A percentile compares a stretch with the other conserved stretches of the same genome.
These are phyloP conservation scores for Boletus edulis DNA, from an alignment of 768 basidiomycete genomes.

Conservation along the genomic window DNA sequence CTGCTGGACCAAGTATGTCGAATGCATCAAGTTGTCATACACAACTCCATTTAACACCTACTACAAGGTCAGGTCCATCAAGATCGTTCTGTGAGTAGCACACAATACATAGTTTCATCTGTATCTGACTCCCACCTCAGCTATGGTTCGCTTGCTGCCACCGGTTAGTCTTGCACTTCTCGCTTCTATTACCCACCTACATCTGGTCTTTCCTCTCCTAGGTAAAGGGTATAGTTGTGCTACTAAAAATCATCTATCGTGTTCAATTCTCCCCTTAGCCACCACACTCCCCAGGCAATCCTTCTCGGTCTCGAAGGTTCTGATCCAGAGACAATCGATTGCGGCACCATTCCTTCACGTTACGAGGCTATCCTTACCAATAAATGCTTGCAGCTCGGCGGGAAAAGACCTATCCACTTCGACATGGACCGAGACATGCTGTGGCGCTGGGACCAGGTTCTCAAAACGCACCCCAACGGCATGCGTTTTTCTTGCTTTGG, in stretches of 20 bases:
- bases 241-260: not conserved
- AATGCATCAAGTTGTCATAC: not conserved
- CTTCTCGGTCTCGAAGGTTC: conserved; percentile 83
- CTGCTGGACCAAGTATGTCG: conserved; percentile 63
- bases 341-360: conserved; percentile 75
- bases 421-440: conserved; percentile 92
- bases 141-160: conserved; percentile 92
- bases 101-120: not conserved
- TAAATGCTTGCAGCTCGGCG: conserved; percentile 68
- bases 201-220: conserved; percentile 24
- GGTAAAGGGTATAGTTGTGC: conserved; percentile 68
- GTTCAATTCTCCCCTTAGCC: conserved; percentile 40
- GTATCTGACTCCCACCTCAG: conserved; percentile 34
- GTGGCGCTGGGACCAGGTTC: conserved; percentile 88
- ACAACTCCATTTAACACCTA: not conserved
- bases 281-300: conserved; percentile 86
- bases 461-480: conserved; percentile 88
- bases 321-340: conserved; percentile 93
- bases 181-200: conserved; percentile 2
- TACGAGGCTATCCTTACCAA: conserved; percentile 66
- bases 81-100: conserved; percentile 70
- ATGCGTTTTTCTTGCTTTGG: conserved; percentile 90
- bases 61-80: conserved; percentile 68
- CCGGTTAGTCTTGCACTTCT: conserved; percentile 47
- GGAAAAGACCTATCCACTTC: conserved; percentile 73